Evolutionary conservation across 2,329 filamentous ascomycete species (phyloP).

Genomic region (Penicillium sp.): DNA sequence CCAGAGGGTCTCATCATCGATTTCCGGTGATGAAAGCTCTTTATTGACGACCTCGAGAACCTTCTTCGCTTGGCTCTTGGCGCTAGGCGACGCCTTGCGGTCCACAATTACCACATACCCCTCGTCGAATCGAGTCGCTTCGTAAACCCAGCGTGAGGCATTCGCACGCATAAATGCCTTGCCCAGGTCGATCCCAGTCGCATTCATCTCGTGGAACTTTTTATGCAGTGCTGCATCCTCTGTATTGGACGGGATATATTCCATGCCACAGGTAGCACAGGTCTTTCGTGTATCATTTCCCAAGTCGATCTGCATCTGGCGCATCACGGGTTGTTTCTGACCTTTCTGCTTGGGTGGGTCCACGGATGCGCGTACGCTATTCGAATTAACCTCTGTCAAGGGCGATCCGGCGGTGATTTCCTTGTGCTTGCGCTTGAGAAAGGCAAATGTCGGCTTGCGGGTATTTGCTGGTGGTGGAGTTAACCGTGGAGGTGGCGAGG

Average conservation of each 20-base stretch:
- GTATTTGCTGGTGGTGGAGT: conserved; percentile 45
- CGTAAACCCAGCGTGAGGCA: conserved; percentile 53
- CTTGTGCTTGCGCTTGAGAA: conserved; percentile 49
- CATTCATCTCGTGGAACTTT: conserved; percentile 63
- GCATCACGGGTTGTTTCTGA: conserved; percentile 42
- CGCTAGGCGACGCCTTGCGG: conserved; percentile 52
- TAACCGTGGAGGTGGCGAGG: conserved; percentile 51
- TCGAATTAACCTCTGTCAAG: conserved; percentile 49
- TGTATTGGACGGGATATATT: conserved; percentile 61
- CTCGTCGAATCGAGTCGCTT: conserved; percentile 49
- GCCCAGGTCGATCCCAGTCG: conserved; percentile 61
- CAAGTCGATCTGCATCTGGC: conserved; percentile 63
- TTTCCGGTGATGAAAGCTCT: conserved; percentile 61
- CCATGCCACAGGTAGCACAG: conserved; percentile 64
- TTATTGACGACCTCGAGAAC: conserved; percentile 63
- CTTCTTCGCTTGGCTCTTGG: conserved; percentile 55
- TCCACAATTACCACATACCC: conserved; percentile 60
- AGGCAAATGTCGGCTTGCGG: conserved; percentile 53
- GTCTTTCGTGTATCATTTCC: conserved; percentile 56
- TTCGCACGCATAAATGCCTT: conserved; percentile 57
- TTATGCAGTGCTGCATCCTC: conserved; percentile 64
- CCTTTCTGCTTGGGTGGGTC: conserved; percentile 39
- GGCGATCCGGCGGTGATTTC: conserved; percentile 32
- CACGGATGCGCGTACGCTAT: conserved; percentile 42
- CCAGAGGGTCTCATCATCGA: conserved; percentile 60